Evolutionary conservation across 768 basidiomycete species (phyloP), one percentile per base, ranked within the genome.

Genomic region (Boletus patriciae): DNA sequence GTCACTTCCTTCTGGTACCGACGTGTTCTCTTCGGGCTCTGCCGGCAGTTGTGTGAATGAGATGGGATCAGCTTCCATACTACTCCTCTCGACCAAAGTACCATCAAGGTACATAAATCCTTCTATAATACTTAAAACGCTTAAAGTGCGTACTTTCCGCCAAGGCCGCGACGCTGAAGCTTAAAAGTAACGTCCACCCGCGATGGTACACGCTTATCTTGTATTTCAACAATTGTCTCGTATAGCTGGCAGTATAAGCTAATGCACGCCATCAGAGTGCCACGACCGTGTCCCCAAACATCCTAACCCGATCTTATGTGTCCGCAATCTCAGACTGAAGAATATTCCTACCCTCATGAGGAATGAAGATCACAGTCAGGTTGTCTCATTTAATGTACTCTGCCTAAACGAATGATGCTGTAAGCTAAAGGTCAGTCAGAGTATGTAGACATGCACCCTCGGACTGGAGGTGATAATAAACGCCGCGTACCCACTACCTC

Each of bases 1-100:
- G 66, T 91, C 92, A 0, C 74, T 94, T 52, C 89, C 88, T 9
- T 83, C 88, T 1, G 90, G 91, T 4, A 84, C 88, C 2, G 86
- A 90, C 25, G 82, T 90, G 1, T 91, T 89, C 65, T 70, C 80
- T 5, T 79, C 81, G 16, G 78, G 74, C 16, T 65, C 74, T 18
- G 55, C 27, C 18, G 58, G 56, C 55, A 64, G 71, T 53, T 50
- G 71, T 50, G 65, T 81, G 43, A 84, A 88, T 62, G 90, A 92
- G 72, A 87, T 90, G 81, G 59, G 82, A 79, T 23, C 66, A 68
- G 40, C 50, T 70, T 41, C 19, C 57, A 36, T 64, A 57, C 21
- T 18, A 27, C 9, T 3, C 36, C 21, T 38, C 18, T n/a, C n/a
- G n/a, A 27, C n/a, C n/a, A n/a, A n/a, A n/a, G 25, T 25, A 25